These are phyloP conservation scores for Mortierella hygrophila DNA, from an alignment of 192 early-diverging fungal genomes.

Conservation along the genomic window DNA sequence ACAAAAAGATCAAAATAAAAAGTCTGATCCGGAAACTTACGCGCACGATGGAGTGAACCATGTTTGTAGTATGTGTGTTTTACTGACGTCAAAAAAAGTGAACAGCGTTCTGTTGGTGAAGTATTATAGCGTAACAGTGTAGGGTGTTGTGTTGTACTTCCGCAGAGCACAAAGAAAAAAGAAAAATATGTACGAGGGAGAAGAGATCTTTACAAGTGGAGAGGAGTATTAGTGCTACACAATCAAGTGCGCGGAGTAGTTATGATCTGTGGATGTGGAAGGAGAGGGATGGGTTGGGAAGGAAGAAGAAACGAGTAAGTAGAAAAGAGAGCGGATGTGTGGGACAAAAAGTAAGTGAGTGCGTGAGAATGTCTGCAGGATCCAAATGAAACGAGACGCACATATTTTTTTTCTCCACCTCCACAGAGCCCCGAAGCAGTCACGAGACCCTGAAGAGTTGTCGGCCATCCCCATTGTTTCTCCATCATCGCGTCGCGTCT, in stretches of 20 bases:
- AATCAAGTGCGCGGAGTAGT: neutral
- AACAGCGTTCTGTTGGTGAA: no score
- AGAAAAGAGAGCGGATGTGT: neutral
- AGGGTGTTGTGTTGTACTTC: neutral
- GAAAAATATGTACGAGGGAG: neutral
- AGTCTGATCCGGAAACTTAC: neutral
- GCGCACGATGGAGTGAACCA: constrained; percentile 3
- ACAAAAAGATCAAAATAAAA: neutral
- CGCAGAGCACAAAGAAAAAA: neutral
- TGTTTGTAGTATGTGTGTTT: neutral
- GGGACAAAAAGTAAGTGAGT: neutral
- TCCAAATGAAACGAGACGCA: neutral
- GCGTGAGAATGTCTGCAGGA: neutral
- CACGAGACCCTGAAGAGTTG: no score
- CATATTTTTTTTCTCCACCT: neutral
- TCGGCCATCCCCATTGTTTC: no score
- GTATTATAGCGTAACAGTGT: neutral
- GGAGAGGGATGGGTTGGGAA: neutral
- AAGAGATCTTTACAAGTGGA: neutral
- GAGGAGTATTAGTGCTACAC: constrained; percentile 2
- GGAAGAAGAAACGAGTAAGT: neutral
- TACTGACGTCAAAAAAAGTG: neutral
- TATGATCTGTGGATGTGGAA: neutral
- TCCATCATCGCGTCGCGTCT: no score
- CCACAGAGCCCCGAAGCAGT: no score